A percentile compares a stretch with the other conserved stretches of the same genome.
phyloP scores from a whole-genome alignment of 2,329 filamentous ascomycete species.

The Fusarium pseudograminearum region DNA sequence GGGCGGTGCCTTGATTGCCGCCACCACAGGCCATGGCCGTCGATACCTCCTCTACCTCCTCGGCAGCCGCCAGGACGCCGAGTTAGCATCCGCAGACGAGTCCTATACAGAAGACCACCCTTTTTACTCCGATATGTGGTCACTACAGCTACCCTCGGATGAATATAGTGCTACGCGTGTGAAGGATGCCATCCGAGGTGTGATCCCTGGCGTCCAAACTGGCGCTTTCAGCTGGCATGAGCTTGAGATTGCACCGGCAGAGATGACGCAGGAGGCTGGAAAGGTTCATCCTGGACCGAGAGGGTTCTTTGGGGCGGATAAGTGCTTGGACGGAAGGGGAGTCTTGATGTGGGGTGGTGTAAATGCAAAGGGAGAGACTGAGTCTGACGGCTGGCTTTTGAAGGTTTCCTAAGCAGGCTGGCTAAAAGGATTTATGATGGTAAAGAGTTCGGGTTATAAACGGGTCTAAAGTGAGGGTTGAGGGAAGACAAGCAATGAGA shows the following conservation, averaged over 20 bases:
- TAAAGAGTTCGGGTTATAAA: neutral
- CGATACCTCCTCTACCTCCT: constrained; percentile 37
- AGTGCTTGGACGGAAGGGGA: constrained; percentile 24
- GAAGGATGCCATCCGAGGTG: constrained; percentile 32
- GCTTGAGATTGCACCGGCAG: constrained; percentile 33
- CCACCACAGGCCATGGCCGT: constrained; percentile 30
- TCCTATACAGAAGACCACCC: constrained; percentile 24
- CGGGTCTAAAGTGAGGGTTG: too few relatives aligned
- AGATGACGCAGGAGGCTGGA: constrained; percentile 33
- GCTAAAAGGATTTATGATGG: too few relatives aligned
- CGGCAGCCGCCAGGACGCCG: constrained; percentile 31
- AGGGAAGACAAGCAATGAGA: accelerated
- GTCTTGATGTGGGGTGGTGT: constrained; percentile 40
- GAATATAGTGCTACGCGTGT: constrained; percentile 20
- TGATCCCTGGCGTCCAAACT: constrained; percentile 24
- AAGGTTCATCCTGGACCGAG: constrained; percentile 41
- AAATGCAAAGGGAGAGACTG: constrained; percentile 40
- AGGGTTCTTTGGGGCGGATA: constrained; percentile 37
- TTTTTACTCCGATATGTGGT: constrained; percentile 42
- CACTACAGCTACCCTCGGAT: constrained; percentile 28
- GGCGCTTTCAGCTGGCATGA: constrained; percentile 39
- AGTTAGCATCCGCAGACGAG: constrained; percentile 12
- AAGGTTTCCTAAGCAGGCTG: constrained; percentile 16
- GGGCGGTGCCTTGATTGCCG: constrained; percentile 25
- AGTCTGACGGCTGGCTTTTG: constrained; percentile 40